Conservation (phyloP, 176 grass and related monocot species). For the Triticum dicoccoides region DNA sequence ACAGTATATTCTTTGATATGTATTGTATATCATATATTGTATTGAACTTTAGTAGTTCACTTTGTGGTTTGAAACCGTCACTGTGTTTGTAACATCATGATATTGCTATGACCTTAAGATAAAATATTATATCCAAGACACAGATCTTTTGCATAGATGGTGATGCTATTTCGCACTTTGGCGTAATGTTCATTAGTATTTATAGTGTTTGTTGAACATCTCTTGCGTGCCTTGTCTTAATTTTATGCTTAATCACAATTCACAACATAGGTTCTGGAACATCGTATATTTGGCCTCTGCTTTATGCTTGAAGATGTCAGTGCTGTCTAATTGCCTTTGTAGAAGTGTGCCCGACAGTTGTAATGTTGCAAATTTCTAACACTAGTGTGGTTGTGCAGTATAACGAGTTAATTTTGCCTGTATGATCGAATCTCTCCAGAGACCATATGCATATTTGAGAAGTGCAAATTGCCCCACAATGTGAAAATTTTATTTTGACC, state of each 20-base stretch:
- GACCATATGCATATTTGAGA: neutral
- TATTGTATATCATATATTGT: slow-evolving; percentile 53
- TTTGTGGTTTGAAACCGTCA: neutral
- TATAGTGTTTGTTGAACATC: neutral
- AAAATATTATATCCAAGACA: neutral
- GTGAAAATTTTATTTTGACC: slow-evolving; percentile 5
- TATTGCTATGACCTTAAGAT: slow-evolving; percentile 1
- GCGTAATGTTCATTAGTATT: neutral
- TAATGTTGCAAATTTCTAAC: slow-evolving; percentile 8
- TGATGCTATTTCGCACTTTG: neutral
- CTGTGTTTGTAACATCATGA: neutral
- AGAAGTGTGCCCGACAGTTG: neutral
- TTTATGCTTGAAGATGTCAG: slow-evolving; percentile 9
- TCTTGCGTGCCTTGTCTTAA: neutral
- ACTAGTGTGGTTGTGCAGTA: neutral
- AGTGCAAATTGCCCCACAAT: neutral
- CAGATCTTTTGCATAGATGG: neutral
- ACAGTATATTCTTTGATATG: slow-evolving; percentile 51
- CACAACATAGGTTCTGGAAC: neutral
- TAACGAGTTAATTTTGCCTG: neutral
- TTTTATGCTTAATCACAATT: neutral
- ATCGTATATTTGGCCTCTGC: neutral
- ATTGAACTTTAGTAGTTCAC: slow-evolving; percentile 32
- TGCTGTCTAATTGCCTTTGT: neutral
- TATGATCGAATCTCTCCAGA: neutral